A percentile compares a stretch with the other conserved stretches of the same genome.
These are phyloP conservation scores for Lactarius hatsudake DNA, from an alignment of 768 basidiomycete species.

Conservation along the genomic window DNA sequence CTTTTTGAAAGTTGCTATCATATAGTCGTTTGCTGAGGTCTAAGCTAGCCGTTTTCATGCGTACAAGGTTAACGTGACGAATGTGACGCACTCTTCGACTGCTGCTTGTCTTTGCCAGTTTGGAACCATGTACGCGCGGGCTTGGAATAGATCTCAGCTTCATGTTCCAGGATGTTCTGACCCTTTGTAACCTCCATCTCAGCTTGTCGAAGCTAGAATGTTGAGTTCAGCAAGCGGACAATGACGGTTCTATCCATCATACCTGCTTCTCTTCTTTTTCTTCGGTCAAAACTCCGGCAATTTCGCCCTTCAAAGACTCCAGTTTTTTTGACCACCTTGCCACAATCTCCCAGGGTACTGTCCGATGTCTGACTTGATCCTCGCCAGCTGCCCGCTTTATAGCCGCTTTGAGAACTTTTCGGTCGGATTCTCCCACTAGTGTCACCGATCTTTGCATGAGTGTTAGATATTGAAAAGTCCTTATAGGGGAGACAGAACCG, in stretches of 20 bases:
- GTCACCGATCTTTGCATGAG: slow-evolving; percentile 72
- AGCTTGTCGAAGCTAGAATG: slow-evolving; percentile 68
- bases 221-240: slow-evolving; percentile 22
- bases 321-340: slow-evolving; percentile 68
- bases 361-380: slow-evolving; percentile 85
- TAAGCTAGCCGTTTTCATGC: slow-evolving; percentile 33
- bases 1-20: slow-evolving; percentile 48
- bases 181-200: slow-evolving; percentile 97
- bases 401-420: slow-evolving; percentile 93
- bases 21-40: slow-evolving; percentile 76
- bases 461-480: slow-evolving; percentile 7
- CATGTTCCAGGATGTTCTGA: slow-evolving; percentile 92
- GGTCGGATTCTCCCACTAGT: slow-evolving; percentile 91
- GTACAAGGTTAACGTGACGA: slow-evolving; percentile 4
- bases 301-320: slow-evolving; percentile 68
- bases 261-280: slow-evolving; percentile 96
- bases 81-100: slow-evolving; percentile 61
- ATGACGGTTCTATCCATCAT: slow-evolving; percentile 25
- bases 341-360: slow-evolving; percentile 75
- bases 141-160: slow-evolving; percentile 86
- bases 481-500: slow-evolving; percentile 32
- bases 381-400: slow-evolving; percentile 81
- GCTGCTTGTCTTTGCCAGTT: slow-evolving; percentile 74
- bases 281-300: slow-evolving; percentile 76
- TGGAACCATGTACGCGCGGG: slow-evolving; percentile 99